Evolutionary conservation across 2,329 filamentous ascomycete species (phyloP).

Genomic region (Fusarium sulawesiense): DNA sequence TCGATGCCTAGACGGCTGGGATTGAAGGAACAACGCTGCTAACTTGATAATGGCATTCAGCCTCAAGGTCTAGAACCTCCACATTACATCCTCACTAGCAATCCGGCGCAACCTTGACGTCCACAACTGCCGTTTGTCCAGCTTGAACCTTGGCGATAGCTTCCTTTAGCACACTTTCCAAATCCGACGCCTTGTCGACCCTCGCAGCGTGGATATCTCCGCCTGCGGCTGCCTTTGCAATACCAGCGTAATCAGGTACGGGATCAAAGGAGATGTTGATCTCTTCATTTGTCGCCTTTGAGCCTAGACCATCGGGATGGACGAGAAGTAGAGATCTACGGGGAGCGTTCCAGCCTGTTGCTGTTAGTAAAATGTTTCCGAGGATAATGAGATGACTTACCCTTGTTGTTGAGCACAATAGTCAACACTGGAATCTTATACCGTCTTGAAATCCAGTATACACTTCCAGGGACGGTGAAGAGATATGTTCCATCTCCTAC

Average conservation of each 20-base stretch:
- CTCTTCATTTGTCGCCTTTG: constrained; percentile 68
- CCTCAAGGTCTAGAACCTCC: constrained; percentile 1
- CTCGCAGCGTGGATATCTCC: constrained; percentile 63
- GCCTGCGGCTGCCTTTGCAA: constrained; percentile 69
- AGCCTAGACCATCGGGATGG: constrained; percentile 67
- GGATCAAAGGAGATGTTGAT: constrained; percentile 71
- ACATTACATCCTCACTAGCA: constrained; percentile 49
- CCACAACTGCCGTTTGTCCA: constrained; percentile 65
- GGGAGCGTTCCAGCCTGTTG: constrained; percentile 68
- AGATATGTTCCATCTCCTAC: constrained; percentile 69
- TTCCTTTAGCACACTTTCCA: constrained; percentile 60
- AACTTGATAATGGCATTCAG: neutral
- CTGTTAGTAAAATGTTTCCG: constrained; percentile 14
- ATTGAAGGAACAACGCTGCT: neutral
- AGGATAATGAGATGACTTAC: constrained; percentile 46
- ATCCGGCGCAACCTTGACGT: constrained; percentile 61
- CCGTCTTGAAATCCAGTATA: constrained; percentile 66
- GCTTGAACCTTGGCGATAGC: constrained; percentile 63
- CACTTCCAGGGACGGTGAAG: constrained; percentile 65
- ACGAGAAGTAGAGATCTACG: constrained; percentile 67
- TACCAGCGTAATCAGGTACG: constrained; percentile 68
- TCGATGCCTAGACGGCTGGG: neutral
- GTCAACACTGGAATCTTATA: constrained; percentile 67
- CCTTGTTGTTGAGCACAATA: constrained; percentile 68
- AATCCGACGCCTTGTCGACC: constrained; percentile 59